A percentile compares a stretch with the other conserved stretches of the same genome.
Evolutionary conservation across 176 grass and related monocot genomes (phyloP).

Genomic region (Musa beccarii): DNA sequence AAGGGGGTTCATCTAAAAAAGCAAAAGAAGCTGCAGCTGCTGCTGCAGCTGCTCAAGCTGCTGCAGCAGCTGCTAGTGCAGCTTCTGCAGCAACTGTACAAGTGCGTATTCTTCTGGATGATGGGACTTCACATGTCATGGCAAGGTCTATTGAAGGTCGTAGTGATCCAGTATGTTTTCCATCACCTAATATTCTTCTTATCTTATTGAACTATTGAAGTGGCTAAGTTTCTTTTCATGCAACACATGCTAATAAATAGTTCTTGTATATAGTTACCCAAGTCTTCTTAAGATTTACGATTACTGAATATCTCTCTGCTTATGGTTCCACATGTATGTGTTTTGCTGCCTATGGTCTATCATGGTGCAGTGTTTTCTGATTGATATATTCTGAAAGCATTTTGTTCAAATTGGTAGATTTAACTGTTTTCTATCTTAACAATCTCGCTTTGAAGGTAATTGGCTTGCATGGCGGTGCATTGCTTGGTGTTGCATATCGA

Average conservation of each 20-base stretch:
- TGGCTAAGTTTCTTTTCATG: neutral
- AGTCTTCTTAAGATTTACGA: neutral
- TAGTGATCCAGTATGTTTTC: conserved; percentile 71
- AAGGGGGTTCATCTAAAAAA: conserved; percentile 93
- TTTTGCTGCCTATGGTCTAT: neutral
- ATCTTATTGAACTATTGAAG: neutral
- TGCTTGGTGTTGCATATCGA: conserved; percentile 90
- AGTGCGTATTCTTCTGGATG: conserved; percentile 95
- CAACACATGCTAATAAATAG: neutral
- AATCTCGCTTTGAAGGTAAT: conserved; percentile 53
- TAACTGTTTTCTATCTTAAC: neutral
- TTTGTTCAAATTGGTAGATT: neutral
- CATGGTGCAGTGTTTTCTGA: neutral
- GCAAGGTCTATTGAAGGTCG: conserved; percentile 86
- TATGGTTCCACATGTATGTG: no score
- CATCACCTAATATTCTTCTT: neutral
- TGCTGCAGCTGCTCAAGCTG: conserved; percentile 84
- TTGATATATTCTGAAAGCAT: neutral
- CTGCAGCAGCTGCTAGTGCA: conserved; percentile 69
- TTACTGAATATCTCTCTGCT: neutral
- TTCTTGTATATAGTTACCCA: neutral
- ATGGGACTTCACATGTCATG: conserved; percentile 87
- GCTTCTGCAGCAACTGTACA: conserved; percentile 88
- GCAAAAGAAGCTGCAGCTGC: conserved; percentile 96
- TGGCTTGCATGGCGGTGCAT: conserved; percentile 94